Evolutionary conservation across 768 basidiomycete genomes (phyloP), one percentile per base, ranked within the genome.

Genomic region (Leccinum truebloodii): DNA sequence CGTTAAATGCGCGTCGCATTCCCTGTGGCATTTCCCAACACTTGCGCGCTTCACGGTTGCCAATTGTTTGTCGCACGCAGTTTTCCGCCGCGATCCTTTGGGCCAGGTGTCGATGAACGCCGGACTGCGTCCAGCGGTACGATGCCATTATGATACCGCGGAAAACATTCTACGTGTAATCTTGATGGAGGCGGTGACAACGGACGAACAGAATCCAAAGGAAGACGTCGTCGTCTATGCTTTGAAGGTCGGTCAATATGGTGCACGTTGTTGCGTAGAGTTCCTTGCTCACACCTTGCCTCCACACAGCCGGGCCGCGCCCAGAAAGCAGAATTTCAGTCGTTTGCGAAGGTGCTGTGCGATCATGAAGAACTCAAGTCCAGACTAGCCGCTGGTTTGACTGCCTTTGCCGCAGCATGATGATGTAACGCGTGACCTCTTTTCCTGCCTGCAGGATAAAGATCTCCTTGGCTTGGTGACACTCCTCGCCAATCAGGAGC

Each of bases 101-200:
- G 84, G 85, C 78, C 84, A 89, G 66, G 84, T 88, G 1, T 83
- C 87, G 1, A 85, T 88, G 85, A 88, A 87, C 67, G 75, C 86
- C 48, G 81, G 81, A 24, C 68, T 90, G 54, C 76, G 76, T 49
- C 76, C 84, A 8, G 72, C 82, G 9, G 78, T 88, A 48, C 81
- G 85, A 48, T 87, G 85, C 62, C 78, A 82, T 22, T 87, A 80
- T 68, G 83, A 87, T 59, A 73, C 76, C 20, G 78, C 80, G 39
- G 86, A 88, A 59, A 78, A 78, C 54, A 77, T 82, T 9, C 71
- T 88, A 37, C 83, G 86, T 22, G 69, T 88, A 6, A 76, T 84
- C 28, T 67, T 84, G 55, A 84, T 83, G 64, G 86, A 88, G 69
- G 70, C 75, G 8, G 61, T 75, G 24, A 73, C 58, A 63, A 49